A percentile compares a stretch with the other conserved stretches of the same genome.
phyloP scores from a whole-genome alignment of 129 eudicot genomes.

The Saposhnikovia divaricata region DNA sequence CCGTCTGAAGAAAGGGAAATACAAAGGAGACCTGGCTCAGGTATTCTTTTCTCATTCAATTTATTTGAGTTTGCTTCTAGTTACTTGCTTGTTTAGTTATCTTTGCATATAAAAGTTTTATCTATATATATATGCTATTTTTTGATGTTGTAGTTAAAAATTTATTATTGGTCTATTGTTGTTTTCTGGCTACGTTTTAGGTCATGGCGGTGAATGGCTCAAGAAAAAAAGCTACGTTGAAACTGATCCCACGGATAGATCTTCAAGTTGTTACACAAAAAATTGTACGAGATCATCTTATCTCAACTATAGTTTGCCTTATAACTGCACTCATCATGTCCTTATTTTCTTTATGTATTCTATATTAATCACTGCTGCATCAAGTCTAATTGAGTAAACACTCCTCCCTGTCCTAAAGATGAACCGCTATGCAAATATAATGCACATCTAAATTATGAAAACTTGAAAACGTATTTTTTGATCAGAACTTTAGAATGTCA shows the following conservation, averaged over 20 bases:
- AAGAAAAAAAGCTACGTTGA: conserved; percentile 63
- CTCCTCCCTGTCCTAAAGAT: not conserved
- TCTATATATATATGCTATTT: too few species aligned
- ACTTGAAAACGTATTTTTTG: not conserved
- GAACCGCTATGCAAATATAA: not conserved
- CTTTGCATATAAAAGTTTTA: not conserved
- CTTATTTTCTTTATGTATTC: conserved; percentile 4
- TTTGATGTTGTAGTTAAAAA: not conserved
- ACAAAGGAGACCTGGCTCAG: conserved; percentile 89
- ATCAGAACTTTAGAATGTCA: not conserved
- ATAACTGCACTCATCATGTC: not conserved
- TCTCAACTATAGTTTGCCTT: not conserved
- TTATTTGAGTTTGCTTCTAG: not conserved
- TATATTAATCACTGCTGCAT: not conserved
- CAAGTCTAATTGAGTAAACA: not conserved
- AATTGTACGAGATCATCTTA: conserved; percentile 38
- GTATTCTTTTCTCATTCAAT: conserved; percentile 20
- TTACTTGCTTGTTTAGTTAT: not conserved
- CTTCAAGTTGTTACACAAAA: conserved; percentile 67
- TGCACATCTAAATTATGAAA: not conserved
- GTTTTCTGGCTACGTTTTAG: conserved; percentile 25
- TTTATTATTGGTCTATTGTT: not conserved
- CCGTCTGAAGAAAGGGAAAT: conserved; percentile 78
- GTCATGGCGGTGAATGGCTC: conserved; percentile 56
- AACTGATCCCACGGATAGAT: conserved; percentile 87